Percentiles rank a stretch among this genome's conserved stretches.
Evolutionary conservation across 192 early-diverging fungal genomes (phyloP).

Genomic region (Rhizophagus clarus): DNA sequence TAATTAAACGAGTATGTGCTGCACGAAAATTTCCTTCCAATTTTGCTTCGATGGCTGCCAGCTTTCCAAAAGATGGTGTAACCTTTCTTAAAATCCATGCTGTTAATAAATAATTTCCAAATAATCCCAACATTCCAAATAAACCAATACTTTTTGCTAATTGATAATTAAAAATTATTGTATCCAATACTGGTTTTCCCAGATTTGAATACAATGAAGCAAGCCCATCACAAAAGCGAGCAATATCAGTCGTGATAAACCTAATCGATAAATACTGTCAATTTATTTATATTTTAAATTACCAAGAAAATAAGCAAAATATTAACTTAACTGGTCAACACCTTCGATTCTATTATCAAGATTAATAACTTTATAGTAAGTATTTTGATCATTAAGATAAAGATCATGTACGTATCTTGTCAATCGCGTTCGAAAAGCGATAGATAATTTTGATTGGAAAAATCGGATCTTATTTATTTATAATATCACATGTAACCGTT

Average conservation of each 20-base stretch:
- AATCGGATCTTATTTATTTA: constrained; percentile 54
- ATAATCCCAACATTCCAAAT: constrained; percentile 78
- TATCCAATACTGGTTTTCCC: constrained; percentile 94
- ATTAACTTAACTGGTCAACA: constrained; percentile 72
- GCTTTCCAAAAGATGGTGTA: constrained; percentile 93
- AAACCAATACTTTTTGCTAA: constrained; percentile 85
- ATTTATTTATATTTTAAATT: background rate
- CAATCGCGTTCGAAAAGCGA: constrained; percentile 80
- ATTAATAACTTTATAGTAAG: constrained; percentile 91
- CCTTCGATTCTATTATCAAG: constrained; percentile 89
- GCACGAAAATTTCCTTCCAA: constrained; percentile 94
- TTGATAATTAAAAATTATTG: constrained; percentile 91
- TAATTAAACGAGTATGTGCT: constrained; percentile 91
- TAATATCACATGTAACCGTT: background rate
- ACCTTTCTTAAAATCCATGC: constrained; percentile 77
- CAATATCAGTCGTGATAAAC: constrained; percentile 85
- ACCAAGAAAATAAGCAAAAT: background rate
- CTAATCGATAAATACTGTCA: constrained; percentile 16
- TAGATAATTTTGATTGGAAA: constrained; percentile 73
- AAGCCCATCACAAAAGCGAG: constrained; percentile 87
- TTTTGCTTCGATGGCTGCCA: constrained; percentile 87
- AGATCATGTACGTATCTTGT: constrained; percentile 85
- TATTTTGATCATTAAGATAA: constrained; percentile 79
- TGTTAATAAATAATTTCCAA: constrained; percentile 78
- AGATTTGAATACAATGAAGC: constrained; percentile 94